phyloP scores from a whole-genome alignment of 768 basidiomycete genomes.

The Termitomyces sp. region DNA sequence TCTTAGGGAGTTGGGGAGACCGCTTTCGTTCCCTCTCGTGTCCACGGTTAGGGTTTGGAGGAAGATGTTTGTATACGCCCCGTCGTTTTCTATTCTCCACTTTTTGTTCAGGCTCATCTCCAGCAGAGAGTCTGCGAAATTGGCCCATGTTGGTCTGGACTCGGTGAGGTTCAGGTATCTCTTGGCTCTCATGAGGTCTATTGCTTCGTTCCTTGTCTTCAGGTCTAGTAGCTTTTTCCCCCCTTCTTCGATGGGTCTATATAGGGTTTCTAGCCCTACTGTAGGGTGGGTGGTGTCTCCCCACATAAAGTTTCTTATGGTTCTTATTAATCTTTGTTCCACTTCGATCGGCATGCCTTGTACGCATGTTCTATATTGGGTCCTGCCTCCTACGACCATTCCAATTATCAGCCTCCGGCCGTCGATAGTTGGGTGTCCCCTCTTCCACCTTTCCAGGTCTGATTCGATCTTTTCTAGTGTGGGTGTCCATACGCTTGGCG shows the following conservation, averaged over 20 bases:
- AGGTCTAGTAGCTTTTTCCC: background rate
- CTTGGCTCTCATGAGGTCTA: background rate
- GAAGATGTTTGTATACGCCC: background rate
- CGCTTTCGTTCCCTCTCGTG: background rate
- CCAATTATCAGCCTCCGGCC: background rate
- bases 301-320: background rate
- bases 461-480: background rate
- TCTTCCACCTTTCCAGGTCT: background rate
- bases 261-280: too few species aligned
- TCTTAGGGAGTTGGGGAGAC: background rate
- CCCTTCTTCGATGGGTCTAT: background rate
- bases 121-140: background rate
- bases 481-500: background rate
- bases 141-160: background rate
- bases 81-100: background rate
- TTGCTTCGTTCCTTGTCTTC: too few species aligned
- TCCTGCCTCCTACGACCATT: background rate
- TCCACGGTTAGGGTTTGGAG: too few species aligned
- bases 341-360: background rate
- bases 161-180: background rate
- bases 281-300: too few species aligned
- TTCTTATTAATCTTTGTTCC: background rate
- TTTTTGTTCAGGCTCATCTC: background rate
- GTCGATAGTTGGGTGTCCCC: background rate
- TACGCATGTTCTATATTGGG: background rate